Percentiles rank a stretch among this genome's conserved stretches.
These are phyloP conservation scores for Circinella umbellata DNA, from an alignment of 371 early-diverging fungal genomes.

Conservation along the genomic window DNA sequence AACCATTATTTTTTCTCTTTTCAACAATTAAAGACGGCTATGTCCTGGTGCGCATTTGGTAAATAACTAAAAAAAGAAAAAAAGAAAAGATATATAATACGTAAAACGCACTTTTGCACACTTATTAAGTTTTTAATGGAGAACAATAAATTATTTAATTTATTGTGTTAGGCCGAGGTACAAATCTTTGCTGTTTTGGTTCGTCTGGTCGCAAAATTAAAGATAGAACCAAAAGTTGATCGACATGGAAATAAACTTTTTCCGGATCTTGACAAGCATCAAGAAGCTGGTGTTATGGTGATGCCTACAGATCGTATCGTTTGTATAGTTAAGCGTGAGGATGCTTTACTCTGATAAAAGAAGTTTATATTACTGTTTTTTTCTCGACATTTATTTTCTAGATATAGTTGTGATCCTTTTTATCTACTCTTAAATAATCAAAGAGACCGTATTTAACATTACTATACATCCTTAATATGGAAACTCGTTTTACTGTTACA, in stretches of 20 bases:
- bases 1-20: background rate
- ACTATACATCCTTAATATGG: too few relatives aligned
- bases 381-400: too few relatives aligned
- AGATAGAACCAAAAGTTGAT: background rate
- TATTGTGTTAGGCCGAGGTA: too few relatives aligned
- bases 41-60: conserved; percentile 11
- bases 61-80: background rate
- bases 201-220: background rate
- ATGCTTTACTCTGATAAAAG: background rate
- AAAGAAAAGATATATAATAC: background rate
- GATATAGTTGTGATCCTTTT: too few relatives aligned
- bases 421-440: too few relatives aligned
- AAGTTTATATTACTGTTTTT: too few relatives aligned
- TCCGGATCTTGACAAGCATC: background rate
- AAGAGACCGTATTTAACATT: too few relatives aligned
- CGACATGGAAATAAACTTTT: background rate
- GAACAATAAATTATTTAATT: too few relatives aligned
- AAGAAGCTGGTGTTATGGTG: background rate
- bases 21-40: background rate
- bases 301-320: background rate
- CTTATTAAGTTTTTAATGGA: too few relatives aligned
- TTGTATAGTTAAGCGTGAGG: conserved; percentile 10
- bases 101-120: too few relatives aligned
- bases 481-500: too few relatives aligned
- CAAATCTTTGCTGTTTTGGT: background rate